Conservation (phyloP, 768 basidiomycete genomes). For the Xerocomellus amylosporus region DNA sequence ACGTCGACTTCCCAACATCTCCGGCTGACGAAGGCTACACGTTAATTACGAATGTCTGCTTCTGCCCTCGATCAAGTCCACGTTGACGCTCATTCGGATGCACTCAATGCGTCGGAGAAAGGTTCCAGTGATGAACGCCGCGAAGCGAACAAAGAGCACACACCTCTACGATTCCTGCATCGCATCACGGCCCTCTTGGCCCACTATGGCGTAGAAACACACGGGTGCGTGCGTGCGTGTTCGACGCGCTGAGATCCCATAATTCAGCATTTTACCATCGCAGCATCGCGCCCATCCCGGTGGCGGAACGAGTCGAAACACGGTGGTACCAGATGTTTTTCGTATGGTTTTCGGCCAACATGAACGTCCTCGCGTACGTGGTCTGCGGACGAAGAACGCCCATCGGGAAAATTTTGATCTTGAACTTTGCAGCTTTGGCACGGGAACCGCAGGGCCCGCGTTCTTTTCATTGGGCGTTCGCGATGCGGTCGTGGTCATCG, state of each 20-base stretch:
- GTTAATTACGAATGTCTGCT: slow-evolving; percentile 7
- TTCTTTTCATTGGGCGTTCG: slow-evolving; percentile 46
- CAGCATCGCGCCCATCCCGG: slow-evolving; percentile 41
- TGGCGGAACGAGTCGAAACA: slow-evolving; percentile 37
- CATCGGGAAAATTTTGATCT: background rate
- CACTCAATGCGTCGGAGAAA: slow-evolving; percentile 2
- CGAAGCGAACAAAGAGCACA: background rate
- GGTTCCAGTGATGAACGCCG: background rate
- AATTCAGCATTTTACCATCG: background rate
- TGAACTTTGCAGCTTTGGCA: slow-evolving; percentile 39
- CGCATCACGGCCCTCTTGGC: slow-evolving; percentile 29
- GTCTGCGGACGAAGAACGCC: background rate
- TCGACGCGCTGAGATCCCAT: background rate
- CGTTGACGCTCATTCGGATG: background rate
- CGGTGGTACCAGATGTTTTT: slow-evolving; percentile 48
- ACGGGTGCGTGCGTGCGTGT: slow-evolving; percentile 32
- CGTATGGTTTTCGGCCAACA: slow-evolving; percentile 48
- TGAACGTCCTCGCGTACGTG: slow-evolving; percentile 43
- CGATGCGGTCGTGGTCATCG: slow-evolving; percentile 40
- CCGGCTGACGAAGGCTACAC: background rate
- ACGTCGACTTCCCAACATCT: background rate
- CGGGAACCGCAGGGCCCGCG: slow-evolving; percentile 50
- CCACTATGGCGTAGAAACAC: slow-evolving; percentile 41
- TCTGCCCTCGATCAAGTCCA: background rate
- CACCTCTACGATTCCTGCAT: slow-evolving; percentile 15